Evolutionary conservation across 768 basidiomycete genomes (phyloP).

Genomic region (Pisolithus sp.): DNA sequence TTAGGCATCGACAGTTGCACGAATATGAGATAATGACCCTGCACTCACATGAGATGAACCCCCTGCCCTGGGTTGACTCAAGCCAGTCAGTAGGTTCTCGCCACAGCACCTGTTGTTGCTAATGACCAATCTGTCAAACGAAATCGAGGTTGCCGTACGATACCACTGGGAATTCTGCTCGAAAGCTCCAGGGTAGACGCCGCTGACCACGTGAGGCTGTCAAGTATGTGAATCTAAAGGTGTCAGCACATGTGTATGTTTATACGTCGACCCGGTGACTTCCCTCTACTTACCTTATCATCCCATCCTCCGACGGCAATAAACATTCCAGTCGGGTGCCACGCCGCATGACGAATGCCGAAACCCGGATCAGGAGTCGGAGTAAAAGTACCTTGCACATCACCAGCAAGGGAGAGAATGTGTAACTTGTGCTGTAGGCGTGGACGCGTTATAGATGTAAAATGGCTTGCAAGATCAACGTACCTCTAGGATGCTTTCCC

Average conservation of each 20-base stretch:
- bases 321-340: slow-evolving; percentile 85
- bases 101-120: slow-evolving; percentile 61
- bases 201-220: slow-evolving; percentile 68
- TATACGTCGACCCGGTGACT: neutral
- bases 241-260: neutral
- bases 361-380: slow-evolving; percentile 77
- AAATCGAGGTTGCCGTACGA: slow-evolving; percentile 38
- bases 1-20: neutral
- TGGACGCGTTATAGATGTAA: neutral
- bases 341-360: slow-evolving; percentile 70
- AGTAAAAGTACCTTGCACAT: slow-evolving; percentile 56
- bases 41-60: slow-evolving; percentile 76
- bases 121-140: neutral
- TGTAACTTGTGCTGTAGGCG: slow-evolving; percentile 63
- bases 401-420: slow-evolving; percentile 62
- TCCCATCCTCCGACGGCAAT: slow-evolving; percentile 84
- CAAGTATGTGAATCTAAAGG: slow-evolving; percentile 65
- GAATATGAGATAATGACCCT: neutral
- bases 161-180: slow-evolving; percentile 46
- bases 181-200: slow-evolving; percentile 58
- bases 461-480: slow-evolving; percentile 6
- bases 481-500: slow-evolving; percentile 85
- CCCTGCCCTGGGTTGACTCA: slow-evolving; percentile 74
- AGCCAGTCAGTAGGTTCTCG: slow-evolving; percentile 82
- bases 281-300: slow-evolving; percentile 54